Percentiles rank a stretch among this genome's conserved stretches.
phyloP scores from a whole-genome alignment of 2,329 filamentous ascomycete genomes.

The Aspergillus tubingensis region DNA sequence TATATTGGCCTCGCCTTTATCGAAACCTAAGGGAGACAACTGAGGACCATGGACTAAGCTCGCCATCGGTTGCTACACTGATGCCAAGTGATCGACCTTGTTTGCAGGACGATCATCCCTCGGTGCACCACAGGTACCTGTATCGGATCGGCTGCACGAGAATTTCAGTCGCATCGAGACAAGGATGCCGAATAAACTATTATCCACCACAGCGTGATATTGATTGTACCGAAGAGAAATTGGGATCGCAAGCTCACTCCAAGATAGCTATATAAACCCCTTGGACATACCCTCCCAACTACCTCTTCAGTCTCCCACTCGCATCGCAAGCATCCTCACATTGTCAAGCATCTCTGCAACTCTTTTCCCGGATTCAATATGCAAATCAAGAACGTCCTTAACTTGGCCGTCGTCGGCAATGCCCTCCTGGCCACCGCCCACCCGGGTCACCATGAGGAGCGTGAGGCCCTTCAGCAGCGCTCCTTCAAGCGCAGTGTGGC shows the following conservation, averaged over 20 bases:
- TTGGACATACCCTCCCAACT: background rate
- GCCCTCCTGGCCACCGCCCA: conserved; percentile 6
- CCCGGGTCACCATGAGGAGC: conserved; percentile 10
- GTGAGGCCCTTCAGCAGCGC: conserved; percentile 14
- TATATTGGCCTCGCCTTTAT: background rate
- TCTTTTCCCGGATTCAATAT: conserved; percentile 3
- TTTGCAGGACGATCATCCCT: background rate
- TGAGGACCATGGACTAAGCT: background rate
- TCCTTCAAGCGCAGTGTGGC: conserved; percentile 21
- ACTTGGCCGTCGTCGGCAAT: conserved; percentile 3
- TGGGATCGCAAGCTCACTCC: too few relatives aligned
- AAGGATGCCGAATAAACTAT: background rate
- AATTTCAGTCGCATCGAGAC: background rate
- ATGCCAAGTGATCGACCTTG: background rate
- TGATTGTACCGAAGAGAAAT: background rate
- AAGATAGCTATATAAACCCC: background rate
- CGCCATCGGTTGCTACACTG: background rate
- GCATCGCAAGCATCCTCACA: background rate
- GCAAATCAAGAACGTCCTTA: conserved; percentile 7
- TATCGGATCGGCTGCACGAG: background rate
- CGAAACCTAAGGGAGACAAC: background rate
- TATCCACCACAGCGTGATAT: background rate
- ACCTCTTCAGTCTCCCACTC: background rate
- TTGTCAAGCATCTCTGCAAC: background rate
- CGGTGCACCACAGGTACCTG: background rate